Evolutionary conservation across 1,284 basidiomycete species (phyloP).

Genomic region (Farysia itapuensis): DNA sequence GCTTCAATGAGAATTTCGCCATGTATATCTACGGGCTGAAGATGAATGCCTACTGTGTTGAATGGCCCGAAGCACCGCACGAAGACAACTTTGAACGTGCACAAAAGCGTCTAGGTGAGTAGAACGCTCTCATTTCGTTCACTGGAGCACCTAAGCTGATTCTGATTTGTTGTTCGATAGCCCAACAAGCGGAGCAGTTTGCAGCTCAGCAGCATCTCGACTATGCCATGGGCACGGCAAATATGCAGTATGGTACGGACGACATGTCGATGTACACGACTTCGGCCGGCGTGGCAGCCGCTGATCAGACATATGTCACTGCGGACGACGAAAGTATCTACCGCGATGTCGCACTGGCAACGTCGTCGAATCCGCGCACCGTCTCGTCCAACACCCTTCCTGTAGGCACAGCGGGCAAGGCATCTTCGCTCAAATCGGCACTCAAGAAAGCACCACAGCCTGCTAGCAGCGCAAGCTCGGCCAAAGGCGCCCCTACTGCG

Average conservation of each 20-base stretch:
- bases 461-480: constrained; percentile 1
- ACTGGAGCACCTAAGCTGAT: too few species aligned
- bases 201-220: constrained; percentile 29
- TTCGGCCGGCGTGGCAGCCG: constrained; percentile 3
- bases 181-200: constrained; percentile 34
- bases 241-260: background rate
- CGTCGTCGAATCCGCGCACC: constrained; percentile 3
- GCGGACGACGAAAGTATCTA: constrained; percentile 46
- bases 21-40: constrained; percentile 88
- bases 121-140: too few species aligned
- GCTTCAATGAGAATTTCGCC: constrained; percentile 90
- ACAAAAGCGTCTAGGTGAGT: constrained; percentile 28
- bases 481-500: too few species aligned
- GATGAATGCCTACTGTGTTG: constrained; percentile 89
- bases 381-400: background rate
- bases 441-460: constrained; percentile 27
- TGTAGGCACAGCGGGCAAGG: background rate
- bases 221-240: background rate
- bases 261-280: background rate
- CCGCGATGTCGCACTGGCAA: constrained; percentile 14
- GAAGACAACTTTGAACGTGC: constrained; percentile 50
- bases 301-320: constrained; percentile 55
- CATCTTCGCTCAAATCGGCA: constrained; percentile 26
- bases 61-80: constrained; percentile 73
- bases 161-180: constrained; percentile 3